Evolutionary conservation across 2,329 filamentous ascomycete genomes (phyloP), one percentile per base, ranked within the genome.

Genomic region (Bipolaris cookei): DNA sequence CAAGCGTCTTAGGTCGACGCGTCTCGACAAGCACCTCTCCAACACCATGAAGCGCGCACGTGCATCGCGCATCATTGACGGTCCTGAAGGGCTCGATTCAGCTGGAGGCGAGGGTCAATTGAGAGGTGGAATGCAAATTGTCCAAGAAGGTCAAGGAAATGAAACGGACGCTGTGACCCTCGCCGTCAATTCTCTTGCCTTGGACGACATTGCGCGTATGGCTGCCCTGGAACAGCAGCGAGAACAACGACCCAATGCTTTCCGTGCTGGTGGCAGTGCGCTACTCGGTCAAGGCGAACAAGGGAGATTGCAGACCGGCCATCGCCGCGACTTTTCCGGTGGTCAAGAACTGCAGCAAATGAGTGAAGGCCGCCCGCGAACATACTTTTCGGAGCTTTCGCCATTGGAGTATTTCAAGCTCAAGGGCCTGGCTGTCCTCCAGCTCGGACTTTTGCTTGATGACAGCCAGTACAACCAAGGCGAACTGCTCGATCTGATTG

Each of bases 351-450:
- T 78, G 46, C 62, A 83, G 50, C 80, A 82, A 48, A 82, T 84
- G 18, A 69, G 81, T 5, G 85, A 86, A 28, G 76, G 78, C 8
- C 83, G 72, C 78, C 83, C 77, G 1, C 91, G 94, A 71, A 91
- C 89, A 67, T 99, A 96, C 78, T 99, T 99, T 74, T 97, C 95
- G 0, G 95, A 99, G 73, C 84, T 99, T 5, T 96, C 95, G 2
- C 92, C 91, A 0, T 81, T 99, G 28, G 95, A 99, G 73, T 98
- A 97, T 74, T 98, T 99, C 76, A 98, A 98, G 68, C 91, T 98
- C 43, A 89, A 95, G 23, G 94, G 98, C 69, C 87, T 98, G 54
- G 95, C 95, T 8, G 95, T 99, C 5, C 82, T 99, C 57, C 94
- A 91, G 0, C 96, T 99, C 88, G 92, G 97, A 64, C 92, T 95